Base-by-base conservation (phyloP, 805 yeast genomes). In the Zygoascus flipseniorum region DNA sequence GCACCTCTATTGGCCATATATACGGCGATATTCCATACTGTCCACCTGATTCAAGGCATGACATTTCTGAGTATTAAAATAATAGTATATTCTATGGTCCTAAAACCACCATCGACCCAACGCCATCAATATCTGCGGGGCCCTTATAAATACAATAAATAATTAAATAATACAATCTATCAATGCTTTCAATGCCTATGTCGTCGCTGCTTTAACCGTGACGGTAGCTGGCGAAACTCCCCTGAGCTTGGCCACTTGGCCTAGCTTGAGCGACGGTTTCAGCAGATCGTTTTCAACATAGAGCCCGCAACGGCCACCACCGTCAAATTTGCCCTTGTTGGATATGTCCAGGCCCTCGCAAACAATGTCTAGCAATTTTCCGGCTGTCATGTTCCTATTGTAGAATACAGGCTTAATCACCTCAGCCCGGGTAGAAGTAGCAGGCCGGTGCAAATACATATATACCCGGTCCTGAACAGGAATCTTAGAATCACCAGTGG, bases 401-500 rank as follows among this genome's bases (percentile, higher is more conserved):
- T 61, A 66, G 54, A 54, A 66, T 51, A 64, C 55, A 6, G 62
- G 57, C 41, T 18, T 37, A 8, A 5, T 23, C 51, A 62, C 64
- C n/a, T 53, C 57, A 0, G 67, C 63, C 26, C 65, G 55, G 28
- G 47, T 43, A 10, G 52, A 49, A 37, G 52, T 48, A 20, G 53
- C 54, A 1, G 66, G 65, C 6, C 68, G 60, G 43, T 51, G 52
- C 31, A 66, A 31, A 43, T 56, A 65, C 41, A 70, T 52, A 55
- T 72, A 71, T 0, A 68, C 55, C 28, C 77, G 60, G 52, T 70
- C 69, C 2, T 54, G 56, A 2, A 52, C 59, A 10, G 64, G 60
- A 2, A 72, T 62, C 42, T 62, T 61, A n/a, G 59, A 48, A 48
- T 70, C 72, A 16, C 77, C 77, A 48, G 62, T 62, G 23, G 77